Percentiles rank a stretch among this genome's conserved stretches.
Evolutionary conservation across 345 rosid species (phyloP).

Genomic region (Viola odorata): DNA sequence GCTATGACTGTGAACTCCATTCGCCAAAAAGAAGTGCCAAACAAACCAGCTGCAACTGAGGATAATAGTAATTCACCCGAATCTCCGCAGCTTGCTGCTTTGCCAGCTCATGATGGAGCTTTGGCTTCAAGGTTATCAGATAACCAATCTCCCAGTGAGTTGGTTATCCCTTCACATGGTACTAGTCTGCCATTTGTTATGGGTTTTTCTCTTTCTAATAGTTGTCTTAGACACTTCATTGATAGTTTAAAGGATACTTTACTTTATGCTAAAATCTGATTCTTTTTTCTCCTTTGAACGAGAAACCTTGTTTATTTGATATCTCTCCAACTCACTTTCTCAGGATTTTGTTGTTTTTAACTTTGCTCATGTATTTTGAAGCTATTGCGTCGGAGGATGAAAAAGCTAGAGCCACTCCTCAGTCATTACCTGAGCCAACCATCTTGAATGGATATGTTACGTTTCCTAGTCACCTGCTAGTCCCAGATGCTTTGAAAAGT

Average conservation of each 20-base stretch:
- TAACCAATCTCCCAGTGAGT: slow-evolving; percentile 23
- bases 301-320: background rate
- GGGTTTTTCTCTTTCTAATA: background rate
- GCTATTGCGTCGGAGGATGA: slow-evolving; percentile 34
- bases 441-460: slow-evolving; percentile 52
- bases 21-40: slow-evolving; percentile 13
- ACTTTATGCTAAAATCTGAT: background rate
- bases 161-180: slow-evolving; percentile 35
- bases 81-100: slow-evolving; percentile 26
- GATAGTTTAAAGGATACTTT: background rate
- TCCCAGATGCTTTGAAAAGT: slow-evolving; percentile 56
- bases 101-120: slow-evolving; percentile 15
- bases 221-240: background rate
- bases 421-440: slow-evolving; percentile 26
- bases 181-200: background rate
- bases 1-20: slow-evolving; percentile 5
- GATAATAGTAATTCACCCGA: slow-evolving; percentile 31
- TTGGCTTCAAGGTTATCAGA: slow-evolving; percentile 25
- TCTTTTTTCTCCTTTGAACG: background rate
- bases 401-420: slow-evolving; percentile 28
- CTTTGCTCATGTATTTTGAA: slow-evolving; percentile 8
- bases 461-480: slow-evolving; percentile 74
- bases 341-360: background rate
- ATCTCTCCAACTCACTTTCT: background rate
- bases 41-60: slow-evolving; percentile 24